Conservation (phyloP, 495 filamentous ascomycete species). For the Tuber microsphaerosporum region DNA sequence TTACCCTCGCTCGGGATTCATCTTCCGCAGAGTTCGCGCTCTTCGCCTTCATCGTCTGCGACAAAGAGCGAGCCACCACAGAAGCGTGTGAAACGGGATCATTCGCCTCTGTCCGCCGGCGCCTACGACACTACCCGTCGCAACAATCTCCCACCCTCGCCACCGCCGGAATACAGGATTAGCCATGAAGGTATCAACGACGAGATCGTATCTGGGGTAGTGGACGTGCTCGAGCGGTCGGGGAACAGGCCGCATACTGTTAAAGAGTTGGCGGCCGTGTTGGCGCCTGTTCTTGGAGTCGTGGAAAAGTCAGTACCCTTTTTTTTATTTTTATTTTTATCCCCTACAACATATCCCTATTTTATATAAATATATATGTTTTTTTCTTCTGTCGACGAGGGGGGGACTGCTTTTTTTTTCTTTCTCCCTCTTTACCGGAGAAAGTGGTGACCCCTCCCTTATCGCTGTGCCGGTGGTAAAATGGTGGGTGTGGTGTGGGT, state of each 20-base stretch:
- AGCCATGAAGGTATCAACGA: slow-evolving; percentile 86
- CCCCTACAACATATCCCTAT: background rate
- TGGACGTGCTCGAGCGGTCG: slow-evolving; percentile 83
- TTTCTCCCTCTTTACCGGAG: background rate
- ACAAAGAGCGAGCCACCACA: slow-evolving; percentile 55
- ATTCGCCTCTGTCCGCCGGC: slow-evolving; percentile 49
- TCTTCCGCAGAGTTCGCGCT: slow-evolving; percentile 59
- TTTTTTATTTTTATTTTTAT: slow-evolving; percentile 12
- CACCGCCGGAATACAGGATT: slow-evolving; percentile 60
- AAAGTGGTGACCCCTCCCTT: slow-evolving; percentile 3
- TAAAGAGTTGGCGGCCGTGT: slow-evolving; percentile 80
- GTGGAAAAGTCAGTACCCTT: slow-evolving; percentile 73
- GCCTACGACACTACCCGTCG: slow-evolving; percentile 50
- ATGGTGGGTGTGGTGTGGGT: background rate
- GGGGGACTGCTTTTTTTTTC: slow-evolving; percentile 1
- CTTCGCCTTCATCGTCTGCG: slow-evolving; percentile 48
- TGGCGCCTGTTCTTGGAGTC: slow-evolving; percentile 66
- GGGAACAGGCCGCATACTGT: slow-evolving; percentile 89
- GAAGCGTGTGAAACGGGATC: slow-evolving; percentile 74
- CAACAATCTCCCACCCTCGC: slow-evolving; percentile 82
- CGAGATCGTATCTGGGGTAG: slow-evolving; percentile 87
- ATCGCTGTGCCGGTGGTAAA: background rate
- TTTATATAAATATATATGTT: background rate
- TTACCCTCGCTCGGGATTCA: slow-evolving; percentile 89
- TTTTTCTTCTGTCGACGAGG: background rate